A percentile compares a stretch with the other conserved stretches of the same genome.
phyloP scores from a whole-genome alignment of 108 stramenopile species.

The Nannochloropsis oceanica region DNA sequence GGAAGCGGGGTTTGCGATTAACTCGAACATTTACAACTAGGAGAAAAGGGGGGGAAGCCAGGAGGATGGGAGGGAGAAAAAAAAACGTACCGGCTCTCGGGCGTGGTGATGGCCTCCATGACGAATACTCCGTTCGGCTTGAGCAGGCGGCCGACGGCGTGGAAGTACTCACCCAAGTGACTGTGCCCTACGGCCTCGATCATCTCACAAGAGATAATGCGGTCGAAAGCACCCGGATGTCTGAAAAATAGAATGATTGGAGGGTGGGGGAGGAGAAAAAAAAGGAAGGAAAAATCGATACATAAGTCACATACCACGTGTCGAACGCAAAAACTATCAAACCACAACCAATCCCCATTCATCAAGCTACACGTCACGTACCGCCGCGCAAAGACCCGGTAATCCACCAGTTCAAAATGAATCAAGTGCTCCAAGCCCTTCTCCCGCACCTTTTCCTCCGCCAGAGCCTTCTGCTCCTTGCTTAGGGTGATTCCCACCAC shows the following conservation, averaged over 20 bases:
- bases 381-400: constrained; percentile 47
- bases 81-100: constrained; percentile 54
- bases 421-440: constrained; percentile 63
- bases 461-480: constrained; percentile 77
- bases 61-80: background rate
- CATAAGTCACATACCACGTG: no score
- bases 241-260: background rate
- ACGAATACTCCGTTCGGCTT: constrained; percentile 65
- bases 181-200: constrained; percentile 95
- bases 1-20: background rate
- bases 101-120: constrained; percentile 90
- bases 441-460: constrained; percentile 58
- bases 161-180: constrained; percentile 62
- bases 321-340: no score
- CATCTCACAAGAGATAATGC: constrained; percentile 89
- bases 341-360: no score
- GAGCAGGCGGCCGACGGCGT: constrained; percentile 70
- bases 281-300: no score
- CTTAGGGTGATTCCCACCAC: constrained; percentile 83
- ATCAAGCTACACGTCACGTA: background rate
- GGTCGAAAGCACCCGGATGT: constrained; percentile 53
- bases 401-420: constrained; percentile 77
- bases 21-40: no score
- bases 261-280: no score
- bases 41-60: background rate